Base-by-base conservation (phyloP, 306 rosid species). In the Biancaea sappan region DNA sequence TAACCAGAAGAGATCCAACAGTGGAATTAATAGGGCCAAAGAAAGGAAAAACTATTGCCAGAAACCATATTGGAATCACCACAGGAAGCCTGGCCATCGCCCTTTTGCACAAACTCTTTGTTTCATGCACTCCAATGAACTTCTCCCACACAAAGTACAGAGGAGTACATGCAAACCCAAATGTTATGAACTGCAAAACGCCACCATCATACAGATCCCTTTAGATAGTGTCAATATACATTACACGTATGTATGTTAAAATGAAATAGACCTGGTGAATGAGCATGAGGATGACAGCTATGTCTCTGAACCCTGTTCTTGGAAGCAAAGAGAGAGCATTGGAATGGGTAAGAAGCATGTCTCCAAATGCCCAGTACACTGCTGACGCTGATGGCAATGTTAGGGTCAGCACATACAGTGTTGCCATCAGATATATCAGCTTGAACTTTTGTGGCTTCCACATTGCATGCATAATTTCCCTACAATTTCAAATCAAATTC, bases 381-480 rank as follows among this genome's bases (percentile, higher is more conserved):
- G 98, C 92, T 34, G 96, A 63, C 50, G 99, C 99, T 71, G 99
- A 92, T 60, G 99, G 99, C 73, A 95, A 64, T 44, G 99, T 95
- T 43, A 95, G 76, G 46, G 99, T 95, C 71, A 95, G 79, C 64
- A 95, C 99, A 72, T 92, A 95, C 31, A 94, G 77, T 2, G 99
- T 94, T 59, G 99, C 99, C 3, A 87, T 80, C 77, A 94, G 84
- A 86, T 94, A 94, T 81, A 94, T 94, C 50, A 86, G 22, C 89
- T 94, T 94, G 84, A 92, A 94, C 64, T 94, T 94, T 79, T 88
- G 99, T 73, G 99, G 99, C 84, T 94, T 94, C 99, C 99, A 94
- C 97, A 94, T 94, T 34, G 99, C 99, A 87, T 94, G 97, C 99
- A 94, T 94, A 14, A 94, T 90, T 83, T 94, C 97, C 86, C 99